phyloP scores from a whole-genome alignment of 1,139 yeast genomes.

The Debaryomyces subglobosus region DNA sequence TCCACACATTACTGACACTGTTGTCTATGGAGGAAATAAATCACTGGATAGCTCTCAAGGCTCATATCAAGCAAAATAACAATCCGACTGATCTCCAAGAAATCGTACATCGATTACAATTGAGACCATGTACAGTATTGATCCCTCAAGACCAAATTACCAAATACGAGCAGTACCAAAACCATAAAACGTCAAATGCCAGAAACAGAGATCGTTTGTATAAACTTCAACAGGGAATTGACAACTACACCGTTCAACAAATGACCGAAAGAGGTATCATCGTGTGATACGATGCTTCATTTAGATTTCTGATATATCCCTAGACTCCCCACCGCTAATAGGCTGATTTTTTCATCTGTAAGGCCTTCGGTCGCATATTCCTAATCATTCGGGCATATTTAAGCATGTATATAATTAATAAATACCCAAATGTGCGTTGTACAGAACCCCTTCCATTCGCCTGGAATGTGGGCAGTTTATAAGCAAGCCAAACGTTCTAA shows the following conservation, averaged over 20 bases:
- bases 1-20: constrained; percentile 12
- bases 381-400: not conserved
- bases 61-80: constrained; percentile 3
- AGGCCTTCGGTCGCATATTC: not conserved
- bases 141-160: constrained; percentile 5
- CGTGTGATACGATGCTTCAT: not conserved
- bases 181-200: constrained; percentile 7
- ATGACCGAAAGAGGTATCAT: constrained; percentile 9
- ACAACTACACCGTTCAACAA: constrained; percentile 9
- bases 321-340: not conserved
- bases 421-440: not conserved
- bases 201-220: constrained; percentile 10
- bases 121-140: constrained; percentile 2
- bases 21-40: constrained; percentile 17
- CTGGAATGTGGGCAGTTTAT: not conserved
- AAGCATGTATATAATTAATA: not conserved
- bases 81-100: not conserved
- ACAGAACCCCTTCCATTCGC: not conserved
- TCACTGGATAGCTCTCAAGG: constrained; percentile 19
- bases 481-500: not conserved
- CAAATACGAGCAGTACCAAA: constrained; percentile 7
- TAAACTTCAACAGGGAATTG: constrained; percentile 11
- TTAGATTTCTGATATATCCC: not conserved
- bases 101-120: not conserved
- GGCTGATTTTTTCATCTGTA: not conserved